Evolutionary conservation across 1,284 basidiomycete species (phyloP).

Genomic region (Spongiforma sp.): DNA sequence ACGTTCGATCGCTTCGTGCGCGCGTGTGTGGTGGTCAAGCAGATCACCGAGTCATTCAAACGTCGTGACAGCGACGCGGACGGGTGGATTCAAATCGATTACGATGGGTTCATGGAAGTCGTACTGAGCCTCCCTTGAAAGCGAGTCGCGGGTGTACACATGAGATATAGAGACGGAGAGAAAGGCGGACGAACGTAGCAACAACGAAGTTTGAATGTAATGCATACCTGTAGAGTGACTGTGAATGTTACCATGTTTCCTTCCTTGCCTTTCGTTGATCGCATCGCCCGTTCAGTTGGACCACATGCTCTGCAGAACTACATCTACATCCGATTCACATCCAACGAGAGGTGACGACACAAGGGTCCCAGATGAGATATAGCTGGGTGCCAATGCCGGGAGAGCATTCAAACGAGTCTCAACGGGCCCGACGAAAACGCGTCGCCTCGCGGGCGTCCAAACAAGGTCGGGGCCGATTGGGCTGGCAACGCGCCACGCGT

Average conservation of each 20-base stretch:
- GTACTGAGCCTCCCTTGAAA: slow-evolving; percentile 70
- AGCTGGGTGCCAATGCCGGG: too few relatives aligned
- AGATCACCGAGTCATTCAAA: slow-evolving; percentile 70
- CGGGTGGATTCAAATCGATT: slow-evolving; percentile 79
- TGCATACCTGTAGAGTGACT: too few relatives aligned
- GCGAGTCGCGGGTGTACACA: too few relatives aligned
- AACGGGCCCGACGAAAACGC: slow-evolving; percentile 33
- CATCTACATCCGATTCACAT: too few relatives aligned
- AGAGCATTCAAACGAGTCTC: slow-evolving; percentile 18
- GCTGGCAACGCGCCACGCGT: slow-evolving; percentile 34
- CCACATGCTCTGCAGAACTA: too few relatives aligned
- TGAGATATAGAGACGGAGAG: neutral
- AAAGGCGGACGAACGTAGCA: neutral
- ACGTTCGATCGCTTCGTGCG: slow-evolving; percentile 85
- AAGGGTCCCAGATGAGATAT: too few relatives aligned
- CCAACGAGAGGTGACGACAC: too few relatives aligned
- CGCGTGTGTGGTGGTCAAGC: slow-evolving; percentile 81
- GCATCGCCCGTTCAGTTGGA: too few relatives aligned
- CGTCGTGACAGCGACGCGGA: slow-evolving; percentile 67
- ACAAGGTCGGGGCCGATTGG: slow-evolving; percentile 29
- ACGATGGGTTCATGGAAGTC: slow-evolving; percentile 78
- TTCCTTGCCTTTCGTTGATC: too few relatives aligned
- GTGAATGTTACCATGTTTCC: too few relatives aligned
- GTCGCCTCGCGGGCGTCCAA: slow-evolving; percentile 39
- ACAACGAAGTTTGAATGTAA: too few relatives aligned